These are phyloP conservation scores for Raffaelea ambrosiae DNA, from an alignment of 2,329 filamentous ascomycete genomes.

Conservation along the genomic window DNA sequence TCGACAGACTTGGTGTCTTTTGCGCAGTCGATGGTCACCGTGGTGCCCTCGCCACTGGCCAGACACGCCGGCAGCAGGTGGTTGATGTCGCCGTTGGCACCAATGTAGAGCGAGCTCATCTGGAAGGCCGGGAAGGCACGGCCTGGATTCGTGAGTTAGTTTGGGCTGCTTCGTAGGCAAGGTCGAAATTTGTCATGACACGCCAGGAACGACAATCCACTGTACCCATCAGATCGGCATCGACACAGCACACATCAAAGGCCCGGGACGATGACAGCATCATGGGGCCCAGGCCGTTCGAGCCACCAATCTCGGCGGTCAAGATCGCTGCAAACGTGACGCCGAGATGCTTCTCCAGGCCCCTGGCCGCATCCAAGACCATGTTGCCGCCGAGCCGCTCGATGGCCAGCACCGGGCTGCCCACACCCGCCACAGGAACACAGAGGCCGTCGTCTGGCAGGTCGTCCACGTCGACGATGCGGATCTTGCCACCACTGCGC, in stretches of 20 bases:
- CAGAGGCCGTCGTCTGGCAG: conserved; percentile 34
- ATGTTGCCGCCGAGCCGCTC: conserved; percentile 33
- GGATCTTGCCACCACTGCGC: conserved; percentile 27
- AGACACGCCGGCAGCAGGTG: conserved; percentile 8
- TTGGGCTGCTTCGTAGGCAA: no score
- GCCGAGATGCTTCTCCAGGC: conserved; percentile 23
- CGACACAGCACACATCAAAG: conserved; percentile 26
- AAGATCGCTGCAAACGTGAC: conserved; percentile 28
- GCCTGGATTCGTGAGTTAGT: conserved; percentile 6
- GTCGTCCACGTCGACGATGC: conserved; percentile 29
- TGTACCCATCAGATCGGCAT: conserved; percentile 31
- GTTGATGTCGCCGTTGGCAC: conserved; percentile 8
- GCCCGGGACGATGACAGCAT: conserved; percentile 26
- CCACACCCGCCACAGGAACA: conserved; percentile 34
- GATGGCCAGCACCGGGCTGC: conserved; percentile 31
- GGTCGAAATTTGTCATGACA: no score
- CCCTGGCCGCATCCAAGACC: conserved; percentile 25
- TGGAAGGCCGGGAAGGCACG: conserved; percentile 18
- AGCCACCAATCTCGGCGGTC: conserved; percentile 45
- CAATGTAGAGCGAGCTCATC: conserved; percentile 10
- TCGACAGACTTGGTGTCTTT: conserved; percentile 30
- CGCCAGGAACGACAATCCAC: no score
- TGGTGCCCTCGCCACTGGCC: conserved; percentile 28
- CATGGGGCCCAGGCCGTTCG: conserved; percentile 37
- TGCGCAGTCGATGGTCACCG: conserved; percentile 2